Evolutionary conservation across 176 grass and related monocot genomes (phyloP), one percentile per base, ranked within the genome.

Genomic region (Miscanthus lutarioriparius): DNA sequence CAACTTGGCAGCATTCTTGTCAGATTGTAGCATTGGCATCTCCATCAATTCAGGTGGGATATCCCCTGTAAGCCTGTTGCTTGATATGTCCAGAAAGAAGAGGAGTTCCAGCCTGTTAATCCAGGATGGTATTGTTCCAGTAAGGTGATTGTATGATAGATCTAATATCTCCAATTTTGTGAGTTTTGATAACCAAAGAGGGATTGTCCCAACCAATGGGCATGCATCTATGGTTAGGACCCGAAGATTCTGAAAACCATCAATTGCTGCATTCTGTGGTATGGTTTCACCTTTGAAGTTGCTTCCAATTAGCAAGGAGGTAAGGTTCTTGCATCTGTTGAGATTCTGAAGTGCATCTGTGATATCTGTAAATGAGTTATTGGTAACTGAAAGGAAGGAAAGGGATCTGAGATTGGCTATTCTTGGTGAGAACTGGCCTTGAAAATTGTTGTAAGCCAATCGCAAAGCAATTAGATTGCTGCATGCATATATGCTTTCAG

Each of bases 401-500:
- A 93, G 80, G 35, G 56, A 72, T 75, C 23, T 83, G 59, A 93
- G 87, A 71, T 91, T 93, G 36, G 28, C 69, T 53, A 93, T 85
- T n/a, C 39, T 86, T 67, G 86, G 86, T 49, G 94, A 91, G 11
- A 96, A 62, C 64, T 91, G 88, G 58, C 94, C 94, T 2, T 30
- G 20, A 59, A 96, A 80, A 0, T 67, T 80, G 49, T 96, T 96
- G 80, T 10, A 80, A 72, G 94, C 85, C 67, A 96, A 53, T 17
- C 94, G 83, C 40, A 96, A 36, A 8, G 94, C 94, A 74, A 83
- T 80, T 77, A 96, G 77, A 84, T 84, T 88, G 54, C 20, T 93
- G 84, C 91, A 96, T 66, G 67, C 64, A 79, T 87, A 96, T 51
- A 96, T 91, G 86, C 86, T 93, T 41, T 93, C 86, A 77, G 94